These are phyloP conservation scores for Mrakia hoshinonis DNA, from an alignment of 768 basidiomycete genomes.

Conservation along the genomic window DNA sequence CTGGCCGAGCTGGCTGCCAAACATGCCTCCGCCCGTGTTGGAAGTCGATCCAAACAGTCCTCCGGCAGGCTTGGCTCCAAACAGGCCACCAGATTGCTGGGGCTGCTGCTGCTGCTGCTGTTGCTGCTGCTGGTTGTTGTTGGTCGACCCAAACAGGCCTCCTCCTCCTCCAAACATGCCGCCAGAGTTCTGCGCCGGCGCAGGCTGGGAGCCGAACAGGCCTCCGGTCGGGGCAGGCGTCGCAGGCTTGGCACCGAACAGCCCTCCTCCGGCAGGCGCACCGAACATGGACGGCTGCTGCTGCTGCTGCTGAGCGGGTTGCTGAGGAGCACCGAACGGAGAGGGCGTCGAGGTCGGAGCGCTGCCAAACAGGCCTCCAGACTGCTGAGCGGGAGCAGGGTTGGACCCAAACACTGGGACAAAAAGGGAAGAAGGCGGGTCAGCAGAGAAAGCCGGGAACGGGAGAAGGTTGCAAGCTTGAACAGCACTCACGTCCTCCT, in stretches of 20 bases:
- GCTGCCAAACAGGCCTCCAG: constrained; percentile 31
- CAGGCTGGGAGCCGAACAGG: constrained; percentile 31
- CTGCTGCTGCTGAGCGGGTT: constrained; percentile 4
- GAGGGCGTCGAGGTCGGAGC: not conserved
- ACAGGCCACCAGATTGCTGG: not conserved
- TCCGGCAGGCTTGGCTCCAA: constrained; percentile 18
- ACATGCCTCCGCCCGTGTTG: constrained; percentile 22
- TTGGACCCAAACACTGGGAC: constrained; percentile 27
- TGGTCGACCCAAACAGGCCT: constrained; percentile 20
- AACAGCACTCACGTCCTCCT: constrained; percentile 23
- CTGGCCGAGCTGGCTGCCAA: constrained; percentile 25
- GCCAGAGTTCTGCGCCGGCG: constrained; percentile 11
- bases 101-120: not conserved
- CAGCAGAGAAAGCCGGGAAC: not conserved
- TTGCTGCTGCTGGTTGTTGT: constrained; percentile 9
- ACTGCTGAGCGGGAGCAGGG: constrained; percentile 12
- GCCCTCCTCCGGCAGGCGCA: constrained; percentile 22
- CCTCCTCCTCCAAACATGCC: constrained; percentile 5
- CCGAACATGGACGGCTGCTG: constrained; percentile 18
- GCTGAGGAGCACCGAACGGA: constrained; percentile 23
- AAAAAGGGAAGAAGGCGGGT: too few relatives aligned
- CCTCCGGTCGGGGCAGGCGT: constrained; percentile 29
- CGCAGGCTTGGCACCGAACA: constrained; percentile 31
- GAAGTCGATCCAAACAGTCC: constrained; percentile 24
- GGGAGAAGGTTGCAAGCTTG: not conserved